A percentile compares a stretch with the other conserved stretches of the same genome.
Evolutionary conservation across 2,329 filamentous ascomycete genomes (phyloP).

Genomic region (Myotisia sp.): DNA sequence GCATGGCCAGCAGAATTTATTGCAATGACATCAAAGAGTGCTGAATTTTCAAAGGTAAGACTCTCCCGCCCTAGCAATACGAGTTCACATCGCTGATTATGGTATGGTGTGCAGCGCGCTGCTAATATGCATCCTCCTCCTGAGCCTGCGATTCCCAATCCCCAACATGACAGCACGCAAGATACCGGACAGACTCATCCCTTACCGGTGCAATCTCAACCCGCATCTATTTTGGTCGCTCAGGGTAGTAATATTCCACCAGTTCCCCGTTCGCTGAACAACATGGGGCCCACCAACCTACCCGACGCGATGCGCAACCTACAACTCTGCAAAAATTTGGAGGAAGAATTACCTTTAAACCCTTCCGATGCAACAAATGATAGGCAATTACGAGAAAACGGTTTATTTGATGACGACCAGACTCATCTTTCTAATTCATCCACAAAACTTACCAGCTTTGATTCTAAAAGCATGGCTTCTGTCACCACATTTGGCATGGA

Average conservation of each 20-base stretch:
- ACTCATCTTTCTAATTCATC: slow-evolving; percentile 43
- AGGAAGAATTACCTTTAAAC: slow-evolving; percentile 10
- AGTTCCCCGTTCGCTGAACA: neutral
- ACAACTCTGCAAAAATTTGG: slow-evolving; percentile 19
- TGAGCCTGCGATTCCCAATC: slow-evolving; percentile 16
- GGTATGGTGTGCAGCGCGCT: slow-evolving; percentile 20
- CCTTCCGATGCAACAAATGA: slow-evolving; percentile 19
- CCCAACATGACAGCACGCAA: slow-evolving; percentile 16
- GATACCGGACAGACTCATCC: no score
- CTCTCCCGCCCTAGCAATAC: neutral
- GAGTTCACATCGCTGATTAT: neutral
- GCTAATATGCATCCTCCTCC: slow-evolving; percentile 29
- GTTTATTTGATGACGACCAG: slow-evolving; percentile 32
- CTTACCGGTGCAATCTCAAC: neutral
- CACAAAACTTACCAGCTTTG: slow-evolving; percentile 76
- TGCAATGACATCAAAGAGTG: slow-evolving; percentile 3
- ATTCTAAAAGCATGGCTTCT: slow-evolving; percentile 88
- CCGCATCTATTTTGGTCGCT: neutral
- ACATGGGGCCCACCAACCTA: slow-evolving; percentile 11
- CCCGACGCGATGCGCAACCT: slow-evolving; percentile 22
- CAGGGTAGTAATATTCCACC: neutral
- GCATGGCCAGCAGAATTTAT: slow-evolving; percentile 1
- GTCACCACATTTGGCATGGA: slow-evolving; percentile 92
- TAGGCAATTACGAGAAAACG: slow-evolving; percentile 23
- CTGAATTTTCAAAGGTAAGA: neutral